A percentile compares a stretch with the other conserved stretches of the same genome.
Conservation (phyloP, 2,329 filamentous ascomycete genomes). For the Polychaeton citri region DNA sequence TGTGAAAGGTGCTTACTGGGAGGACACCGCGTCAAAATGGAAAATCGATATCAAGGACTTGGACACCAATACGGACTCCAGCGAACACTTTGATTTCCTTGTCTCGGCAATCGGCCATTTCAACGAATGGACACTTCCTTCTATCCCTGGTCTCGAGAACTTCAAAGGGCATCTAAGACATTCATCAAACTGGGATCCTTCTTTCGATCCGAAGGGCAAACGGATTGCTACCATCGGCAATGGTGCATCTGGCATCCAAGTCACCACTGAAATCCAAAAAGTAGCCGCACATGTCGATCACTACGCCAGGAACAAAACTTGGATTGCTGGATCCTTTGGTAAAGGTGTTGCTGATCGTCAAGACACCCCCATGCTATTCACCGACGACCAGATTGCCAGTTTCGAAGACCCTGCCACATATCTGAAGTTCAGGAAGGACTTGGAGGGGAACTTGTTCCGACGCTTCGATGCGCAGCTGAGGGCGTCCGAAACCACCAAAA, state of each 20-base stretch:
- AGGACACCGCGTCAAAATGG: constrained; percentile 42
- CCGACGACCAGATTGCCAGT: constrained; percentile 38
- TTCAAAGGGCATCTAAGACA: constrained; percentile 27
- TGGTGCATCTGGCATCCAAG: constrained; percentile 30
- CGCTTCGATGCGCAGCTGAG: constrained; percentile 27
- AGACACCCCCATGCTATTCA: constrained; percentile 42
- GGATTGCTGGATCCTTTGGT: constrained; percentile 52
- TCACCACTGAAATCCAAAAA: constrained; percentile 37
- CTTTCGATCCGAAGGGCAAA: constrained; percentile 22
- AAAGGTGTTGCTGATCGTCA: constrained; percentile 37
- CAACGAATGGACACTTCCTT: constrained; percentile 50
- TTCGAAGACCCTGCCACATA: constrained; percentile 51
- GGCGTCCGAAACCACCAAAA: constrained; percentile 24
- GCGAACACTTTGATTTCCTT: constrained; percentile 44
- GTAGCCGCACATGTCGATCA: constrained; percentile 41
- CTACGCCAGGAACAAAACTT: constrained; percentile 52
- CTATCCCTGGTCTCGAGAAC: constrained; percentile 32
- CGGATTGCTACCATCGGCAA: constrained; percentile 30
- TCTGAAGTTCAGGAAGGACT: constrained; percentile 30
- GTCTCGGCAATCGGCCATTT: constrained; percentile 53
- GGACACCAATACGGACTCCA: constrained; percentile 6
- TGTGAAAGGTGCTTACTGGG: constrained; percentile 46
- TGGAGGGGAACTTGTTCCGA: constrained; percentile 47
- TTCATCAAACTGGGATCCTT: constrained; percentile 24
- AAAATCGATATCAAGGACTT: constrained; percentile 37